Percentiles rank a stretch among this genome's conserved stretches.
Evolutionary conservation across 306 rosid genomes (phyloP).

Genomic region (cucumber (Cucumis sativus)): Cucumber_9930_V3 NC_026656.2:8518501-8519000

Average conservation of each 20-base stretch:
- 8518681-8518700: conserved; percentile 58
- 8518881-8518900: conserved; percentile 32
- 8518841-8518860: conserved; percentile 60
- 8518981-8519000: conserved; percentile 94
- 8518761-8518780: conserved; percentile 51
- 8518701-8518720: conserved; percentile 8
- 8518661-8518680: conserved; percentile 81
- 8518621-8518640: conserved; percentile 59
- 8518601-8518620: conserved; percentile 21
- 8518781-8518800: conserved; percentile 76
- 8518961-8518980: conserved; percentile 60
- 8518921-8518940: neutral
- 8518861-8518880: conserved; percentile 81
- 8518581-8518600: conserved; percentile 56
- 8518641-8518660: conserved; percentile 81
- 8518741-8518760: neutral
- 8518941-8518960: neutral
- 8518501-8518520: neutral
- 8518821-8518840: conserved; percentile 55
- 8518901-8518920: neutral
- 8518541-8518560: neutral
- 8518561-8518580: neutral
- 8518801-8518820: conserved; percentile 77
- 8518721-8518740: neutral
- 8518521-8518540: neutral